Evolutionary conservation across 1,139 yeast species (phyloP).

Genomic region (Protomyces pachydermus): DNA sequence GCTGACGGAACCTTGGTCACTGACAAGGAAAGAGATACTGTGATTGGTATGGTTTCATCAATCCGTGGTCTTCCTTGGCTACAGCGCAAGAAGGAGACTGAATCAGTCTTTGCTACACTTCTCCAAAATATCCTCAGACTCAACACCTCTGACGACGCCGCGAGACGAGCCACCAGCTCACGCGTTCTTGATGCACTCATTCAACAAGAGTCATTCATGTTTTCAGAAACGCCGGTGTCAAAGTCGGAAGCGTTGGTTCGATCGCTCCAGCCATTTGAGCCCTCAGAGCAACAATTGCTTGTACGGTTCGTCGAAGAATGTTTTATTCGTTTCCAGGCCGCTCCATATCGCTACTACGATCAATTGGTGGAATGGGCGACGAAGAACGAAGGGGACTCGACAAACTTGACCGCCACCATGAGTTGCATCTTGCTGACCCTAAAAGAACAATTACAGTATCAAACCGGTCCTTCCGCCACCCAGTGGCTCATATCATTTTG

Average conservation of each 20-base stretch:
- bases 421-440: neutral
- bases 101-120: neutral
- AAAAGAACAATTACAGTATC: constrained; percentile 5
- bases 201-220: constrained; percentile 6
- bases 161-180: neutral
- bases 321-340: constrained; percentile 13
- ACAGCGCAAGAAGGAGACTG: neutral
- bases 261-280: neutral
- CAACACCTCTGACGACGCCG: neutral
- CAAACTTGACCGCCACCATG: neutral
- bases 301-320: constrained; percentile 9
- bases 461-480: neutral
- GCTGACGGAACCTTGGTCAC: neutral
- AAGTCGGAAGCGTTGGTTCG: constrained; percentile 3
- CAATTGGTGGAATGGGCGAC: neutral
- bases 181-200: neutral
- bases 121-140: neutral
- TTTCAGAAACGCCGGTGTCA: neutral
- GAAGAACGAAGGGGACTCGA: neutral
- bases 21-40: neutral
- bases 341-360: constrained; percentile 17
- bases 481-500: constrained; percentile 1
- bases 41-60: neutral
- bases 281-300: neutral
- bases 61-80: constrained; percentile 5